Base-by-base conservation (phyloP, 1,139 yeast genomes). In the Blastobotrys aristatus region DNA sequence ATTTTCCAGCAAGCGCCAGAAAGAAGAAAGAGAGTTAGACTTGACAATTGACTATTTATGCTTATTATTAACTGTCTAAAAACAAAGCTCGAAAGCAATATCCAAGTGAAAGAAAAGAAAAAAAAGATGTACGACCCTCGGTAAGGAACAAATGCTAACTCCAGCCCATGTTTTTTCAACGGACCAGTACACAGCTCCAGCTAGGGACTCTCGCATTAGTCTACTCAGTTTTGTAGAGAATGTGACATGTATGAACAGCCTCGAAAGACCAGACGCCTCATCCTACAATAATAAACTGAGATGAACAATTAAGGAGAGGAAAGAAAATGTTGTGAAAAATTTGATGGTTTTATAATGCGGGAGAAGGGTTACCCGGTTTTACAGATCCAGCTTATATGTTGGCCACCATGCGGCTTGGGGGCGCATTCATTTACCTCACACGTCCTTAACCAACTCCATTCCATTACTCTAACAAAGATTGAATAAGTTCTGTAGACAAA, bases 241-340 rank as follows among this genome's bases (percentile, higher is more conserved):
- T 41, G 39, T 31, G 35, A 31, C 42, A 48, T 44, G 56, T 55
- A 41, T 48, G 22, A 39, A 11, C 14, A 14, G n/a, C 20, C 21
- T 39, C 18, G 14, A 32, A 36, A 38, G 27, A 24, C 27, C 27
- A 24, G 47, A 40, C 50, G 43, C 36, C 43, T 34, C 39, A 43
- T 30, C 40, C 64, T 60, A 62, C 65, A 61, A 62, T 60, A 62
- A 62, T 44, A 55, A 51, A 46, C 57, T 52, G 61, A 46, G 62
- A 46, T 46, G 55, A 56, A 62, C 58, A 59, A 60, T 56, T 58
- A 29, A 44, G 34, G 51, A 47, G 42, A n/a, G 45, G 46, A 46
- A 49, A 49, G 31, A 27, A 46, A 16, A 26, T 7, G 30, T 14
- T n/a, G 29, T 3, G 30, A 37, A 7, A 24, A 27, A 16, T 20